A percentile compares a stretch with the other conserved stretches of the same genome.
Evolutionary conservation across 306 rosid species (phyloP).

Genomic region (Rosa chinensis): DNA sequence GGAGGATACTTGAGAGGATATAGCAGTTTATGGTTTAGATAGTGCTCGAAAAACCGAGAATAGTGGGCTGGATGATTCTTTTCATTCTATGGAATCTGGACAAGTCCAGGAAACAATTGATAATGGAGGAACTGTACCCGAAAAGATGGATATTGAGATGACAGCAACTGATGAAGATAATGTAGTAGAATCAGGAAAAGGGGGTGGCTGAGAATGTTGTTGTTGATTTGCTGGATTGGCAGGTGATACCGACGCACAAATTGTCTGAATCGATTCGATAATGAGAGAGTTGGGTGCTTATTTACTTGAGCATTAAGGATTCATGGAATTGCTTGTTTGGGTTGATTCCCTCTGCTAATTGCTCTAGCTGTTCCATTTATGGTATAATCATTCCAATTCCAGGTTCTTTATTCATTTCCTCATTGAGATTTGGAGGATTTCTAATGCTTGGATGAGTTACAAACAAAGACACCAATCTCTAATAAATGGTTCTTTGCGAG

Average conservation of each 20-base stretch:
- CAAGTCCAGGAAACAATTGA: conserved; percentile 28
- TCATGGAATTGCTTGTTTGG: too few species aligned
- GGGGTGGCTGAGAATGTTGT: conserved; percentile 56
- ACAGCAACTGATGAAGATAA: conserved; percentile 22
- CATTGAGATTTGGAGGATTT: too few species aligned
- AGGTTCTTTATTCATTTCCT: too few species aligned
- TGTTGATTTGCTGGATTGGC: conserved; percentile 85
- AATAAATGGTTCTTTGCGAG: too few species aligned
- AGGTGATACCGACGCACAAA: conserved; percentile 38
- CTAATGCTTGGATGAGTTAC: too few species aligned
- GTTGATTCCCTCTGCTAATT: too few species aligned
- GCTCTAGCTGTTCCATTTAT: too few species aligned
- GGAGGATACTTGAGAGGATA: conserved; percentile 33
- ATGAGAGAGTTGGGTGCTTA: too few species aligned
- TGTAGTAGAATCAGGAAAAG: neutral
- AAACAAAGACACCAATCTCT: too few species aligned
- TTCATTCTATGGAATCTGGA: conserved; percentile 30
- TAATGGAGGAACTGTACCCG: conserved; percentile 20
- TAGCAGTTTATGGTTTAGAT: conserved; percentile 20
- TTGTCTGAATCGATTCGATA: too few species aligned
- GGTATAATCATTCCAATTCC: too few species aligned
- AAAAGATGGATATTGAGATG: conserved; percentile 1
- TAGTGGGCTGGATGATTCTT: conserved; percentile 18
- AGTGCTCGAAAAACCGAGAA: conserved; percentile 18
- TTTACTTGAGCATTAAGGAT: too few species aligned